Evolutionary conservation across 768 basidiomycete species (phyloP).

Genomic region (Lyophyllum shimeji): DNA sequence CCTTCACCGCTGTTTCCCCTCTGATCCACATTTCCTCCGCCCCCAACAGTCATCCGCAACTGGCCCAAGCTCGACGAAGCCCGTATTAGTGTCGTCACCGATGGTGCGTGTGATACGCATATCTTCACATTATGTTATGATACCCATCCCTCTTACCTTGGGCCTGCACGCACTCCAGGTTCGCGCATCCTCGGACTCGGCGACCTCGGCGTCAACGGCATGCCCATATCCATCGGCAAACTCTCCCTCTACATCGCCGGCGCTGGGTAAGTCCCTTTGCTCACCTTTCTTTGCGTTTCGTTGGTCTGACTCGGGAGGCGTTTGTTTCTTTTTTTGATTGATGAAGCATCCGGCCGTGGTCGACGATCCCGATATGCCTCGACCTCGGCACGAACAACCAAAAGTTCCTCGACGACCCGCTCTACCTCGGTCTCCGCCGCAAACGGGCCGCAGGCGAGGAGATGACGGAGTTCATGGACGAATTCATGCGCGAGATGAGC

Average conservation of each 20-base stretch:
- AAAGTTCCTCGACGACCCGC: constrained; percentile 75
- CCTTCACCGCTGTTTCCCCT: background rate
- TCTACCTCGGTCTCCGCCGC: constrained; percentile 85
- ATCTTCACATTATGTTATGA: background rate
- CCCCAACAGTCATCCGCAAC: constrained; percentile 52
- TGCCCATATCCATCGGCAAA: constrained; percentile 92
- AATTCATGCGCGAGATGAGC: constrained; percentile 86
- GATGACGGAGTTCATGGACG: constrained; percentile 86
- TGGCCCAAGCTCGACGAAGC: constrained; percentile 75
- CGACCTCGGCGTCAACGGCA: constrained; percentile 79
- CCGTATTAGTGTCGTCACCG: constrained; percentile 91
- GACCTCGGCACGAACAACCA: constrained; percentile 92
- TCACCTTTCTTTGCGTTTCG: background rate
- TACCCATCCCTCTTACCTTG: constrained; percentile 11
- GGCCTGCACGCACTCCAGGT: constrained; percentile 45
- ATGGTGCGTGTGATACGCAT: constrained; percentile 49
- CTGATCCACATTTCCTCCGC: background rate
- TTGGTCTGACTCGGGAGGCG: background rate
- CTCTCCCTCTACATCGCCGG: constrained; percentile 88
- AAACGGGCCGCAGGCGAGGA: constrained; percentile 61
- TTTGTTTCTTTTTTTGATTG: no score
- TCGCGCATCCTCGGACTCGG: constrained; percentile 90
- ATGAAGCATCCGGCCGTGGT: constrained; percentile 74
- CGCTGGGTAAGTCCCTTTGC: constrained; percentile 60
- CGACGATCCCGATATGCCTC: constrained; percentile 80